Evolutionary conservation across 2,329 filamentous ascomycete genomes (phyloP).

Genomic region (Monilinia fructicola): DNA sequence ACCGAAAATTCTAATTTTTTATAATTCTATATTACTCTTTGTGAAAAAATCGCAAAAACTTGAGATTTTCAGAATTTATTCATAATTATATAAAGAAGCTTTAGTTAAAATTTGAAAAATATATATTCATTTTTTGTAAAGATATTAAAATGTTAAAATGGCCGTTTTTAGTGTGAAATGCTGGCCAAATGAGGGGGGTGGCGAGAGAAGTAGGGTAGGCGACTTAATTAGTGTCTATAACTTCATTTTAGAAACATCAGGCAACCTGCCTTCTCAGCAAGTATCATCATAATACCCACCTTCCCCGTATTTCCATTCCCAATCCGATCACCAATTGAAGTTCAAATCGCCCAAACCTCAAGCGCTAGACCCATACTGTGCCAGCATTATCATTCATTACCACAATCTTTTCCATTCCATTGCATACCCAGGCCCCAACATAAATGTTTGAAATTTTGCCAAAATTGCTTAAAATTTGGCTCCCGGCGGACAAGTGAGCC

Average conservation of each 20-base stretch:
- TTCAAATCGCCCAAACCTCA: background rate
- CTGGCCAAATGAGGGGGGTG: too few relatives aligned
- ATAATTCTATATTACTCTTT: too few relatives aligned
- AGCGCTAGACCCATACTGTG: background rate
- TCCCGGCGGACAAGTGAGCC: background rate
- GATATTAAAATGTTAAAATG: too few relatives aligned
- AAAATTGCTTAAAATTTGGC: background rate
- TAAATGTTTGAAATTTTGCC: background rate
- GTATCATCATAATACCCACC: background rate
- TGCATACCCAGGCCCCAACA: conserved; percentile 2
- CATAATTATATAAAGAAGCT: too few relatives aligned
- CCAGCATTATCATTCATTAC: background rate
- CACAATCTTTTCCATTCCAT: background rate
- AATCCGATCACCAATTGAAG: background rate
- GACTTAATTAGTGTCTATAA: background rate
- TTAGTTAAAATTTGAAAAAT: too few relatives aligned
- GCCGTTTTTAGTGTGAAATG: too few relatives aligned
- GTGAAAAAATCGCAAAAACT: too few relatives aligned
- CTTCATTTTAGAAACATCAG: background rate
- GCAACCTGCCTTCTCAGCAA: too few relatives aligned
- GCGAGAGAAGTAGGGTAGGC: too few relatives aligned
- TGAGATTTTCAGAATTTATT: too few relatives aligned
- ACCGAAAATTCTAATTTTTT: too few relatives aligned
- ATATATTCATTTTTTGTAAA: too few relatives aligned
- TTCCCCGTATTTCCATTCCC: background rate